Conservation (phyloP, 2,329 filamentous ascomycete genomes). For the Periglandula ipomoeae region DNA sequence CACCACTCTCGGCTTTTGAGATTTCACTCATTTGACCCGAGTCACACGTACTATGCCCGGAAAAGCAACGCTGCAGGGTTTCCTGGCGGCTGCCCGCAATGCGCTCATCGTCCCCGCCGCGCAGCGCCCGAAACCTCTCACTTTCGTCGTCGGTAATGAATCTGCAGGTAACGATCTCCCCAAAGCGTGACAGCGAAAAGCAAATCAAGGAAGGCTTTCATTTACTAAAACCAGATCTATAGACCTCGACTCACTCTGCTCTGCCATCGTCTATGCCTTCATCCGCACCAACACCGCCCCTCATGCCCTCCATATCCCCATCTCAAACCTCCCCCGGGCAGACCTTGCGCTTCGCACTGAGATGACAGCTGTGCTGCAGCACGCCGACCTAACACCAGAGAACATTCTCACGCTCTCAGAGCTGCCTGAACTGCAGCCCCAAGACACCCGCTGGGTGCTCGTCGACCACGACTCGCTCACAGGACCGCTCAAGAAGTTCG, state of each 20-base stretch:
- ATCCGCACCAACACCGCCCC: conserved; percentile 51
- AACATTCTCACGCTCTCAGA: conserved; percentile 56
- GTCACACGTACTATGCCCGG: conserved; percentile 18
- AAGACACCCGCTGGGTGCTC: conserved; percentile 59
- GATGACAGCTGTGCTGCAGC: conserved; percentile 53
- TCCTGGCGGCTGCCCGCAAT: conserved; percentile 40
- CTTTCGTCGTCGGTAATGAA: conserved; percentile 59
- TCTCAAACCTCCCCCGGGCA: conserved; percentile 59
- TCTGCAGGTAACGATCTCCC: conserved; percentile 42
- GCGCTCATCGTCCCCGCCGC: conserved; percentile 35
- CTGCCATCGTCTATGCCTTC: conserved; percentile 65
- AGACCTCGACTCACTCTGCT: conserved; percentile 78
- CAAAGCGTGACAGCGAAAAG: not conserved
- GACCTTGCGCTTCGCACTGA: conserved; percentile 68
- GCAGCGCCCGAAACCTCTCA: conserved; percentile 39
- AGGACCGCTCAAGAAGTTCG: conserved; percentile 47
- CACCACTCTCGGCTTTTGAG: too few relatives aligned
- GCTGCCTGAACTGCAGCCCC: conserved; percentile 38
- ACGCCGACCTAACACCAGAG: conserved; percentile 46
- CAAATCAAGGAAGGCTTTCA: not conserved
- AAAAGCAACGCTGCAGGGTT: conserved; percentile 35
- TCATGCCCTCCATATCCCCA: conserved; percentile 55
- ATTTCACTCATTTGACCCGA: too few relatives aligned
- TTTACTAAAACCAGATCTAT: not conserved
- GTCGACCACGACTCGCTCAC: conserved; percentile 74